Evolutionary conservation across 2,329 filamentous ascomycete genomes (phyloP).

Genomic region (Thermothelomyces thermophilus): DNA sequence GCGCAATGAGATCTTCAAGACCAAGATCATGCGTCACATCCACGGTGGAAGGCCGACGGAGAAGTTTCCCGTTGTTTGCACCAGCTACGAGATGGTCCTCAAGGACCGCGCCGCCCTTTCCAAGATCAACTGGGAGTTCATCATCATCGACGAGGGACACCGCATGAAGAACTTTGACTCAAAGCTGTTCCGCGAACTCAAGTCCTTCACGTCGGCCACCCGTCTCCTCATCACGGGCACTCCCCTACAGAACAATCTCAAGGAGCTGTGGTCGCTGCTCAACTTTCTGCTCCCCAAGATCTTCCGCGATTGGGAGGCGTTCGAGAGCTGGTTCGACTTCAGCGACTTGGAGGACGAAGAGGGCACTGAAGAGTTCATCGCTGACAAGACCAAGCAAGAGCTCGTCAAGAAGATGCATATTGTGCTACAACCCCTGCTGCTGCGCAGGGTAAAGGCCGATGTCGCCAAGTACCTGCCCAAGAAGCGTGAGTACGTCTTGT

Average conservation of each 20-base stretch:
- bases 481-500: slow-evolving; percentile 93
- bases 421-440: slow-evolving; percentile 82
- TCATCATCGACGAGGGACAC: slow-evolving; percentile 96
- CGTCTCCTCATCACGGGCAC: slow-evolving; percentile 91
- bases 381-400: slow-evolving; percentile 69
- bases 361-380: slow-evolving; percentile 69
- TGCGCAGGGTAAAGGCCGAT: slow-evolving; percentile 86
- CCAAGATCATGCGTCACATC: slow-evolving; percentile 64
- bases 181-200: slow-evolving; percentile 79
- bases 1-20: slow-evolving; percentile 67
- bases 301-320: slow-evolving; percentile 87
- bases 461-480: slow-evolving; percentile 88
- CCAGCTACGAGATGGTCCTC: slow-evolving; percentile 93
- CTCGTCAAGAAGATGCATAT: slow-evolving; percentile 84
- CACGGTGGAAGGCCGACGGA: slow-evolving; percentile 50
- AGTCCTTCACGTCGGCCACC: slow-evolving; percentile 84
- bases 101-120: slow-evolving; percentile 76
- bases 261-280: slow-evolving; percentile 88
- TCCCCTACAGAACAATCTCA: slow-evolving; percentile 89
- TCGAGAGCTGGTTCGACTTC: slow-evolving; percentile 96
- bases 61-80: slow-evolving; percentile 86
- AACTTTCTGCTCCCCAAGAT: slow-evolving; percentile 91
- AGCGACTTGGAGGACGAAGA: slow-evolving; percentile 81
- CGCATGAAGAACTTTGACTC: slow-evolving; percentile 96
- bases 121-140: slow-evolving; percentile 91